Base-by-base conservation (phyloP, 116 monocot genomes). In the Phalaenopsis hybrid region DNA sequence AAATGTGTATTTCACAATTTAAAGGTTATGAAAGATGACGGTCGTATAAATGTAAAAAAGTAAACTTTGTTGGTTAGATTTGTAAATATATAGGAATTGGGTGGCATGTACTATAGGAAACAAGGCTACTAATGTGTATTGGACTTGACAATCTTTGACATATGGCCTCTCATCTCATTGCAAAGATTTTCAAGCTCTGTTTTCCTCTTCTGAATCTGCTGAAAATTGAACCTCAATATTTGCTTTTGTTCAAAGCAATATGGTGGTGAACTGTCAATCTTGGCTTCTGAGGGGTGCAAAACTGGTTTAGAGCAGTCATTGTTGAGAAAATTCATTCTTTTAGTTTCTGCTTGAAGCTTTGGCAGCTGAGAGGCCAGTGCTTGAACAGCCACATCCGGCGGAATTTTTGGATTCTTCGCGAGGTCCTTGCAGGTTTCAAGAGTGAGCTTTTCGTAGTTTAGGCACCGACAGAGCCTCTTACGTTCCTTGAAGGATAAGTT, bases 361-460 rank as follows among this genome's bases (percentile, higher is more conserved):
- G 93, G 84, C 57, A 86, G 83, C 79, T 94, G 94, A 17, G 90
- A 85, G 10, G 88, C 85, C 12, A 99, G 79, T n/a, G 99, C 99
- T 81, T 94, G 92, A 43, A 99, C 88, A 0, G 99, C 90, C 2
- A 86, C 79, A 15, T 86, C 87, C 6, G 99, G 95, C 0, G 99
- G 99, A 50, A 95, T 88, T 78, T 89, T 88, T 3, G 92, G 92
- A 81, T 99, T 99, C 86, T 95, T 99, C 0, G 95, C 95, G 0
- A 95, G 85, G 78, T 98, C 95, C 50, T 88, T 93, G 93, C 93
- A 93, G 44, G 90, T 86, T 74, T 93, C 99, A 10, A 91, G 86
- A 0, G 92, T 93, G 78, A 99, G 92, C 81, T 99, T 99, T 85
- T 95, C 93, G 68, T 88, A 93, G 87, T 95, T 99, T 45, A 99